Conservation (phyloP, 208 protist genomes). For the Strigomonas culicis region DNA sequence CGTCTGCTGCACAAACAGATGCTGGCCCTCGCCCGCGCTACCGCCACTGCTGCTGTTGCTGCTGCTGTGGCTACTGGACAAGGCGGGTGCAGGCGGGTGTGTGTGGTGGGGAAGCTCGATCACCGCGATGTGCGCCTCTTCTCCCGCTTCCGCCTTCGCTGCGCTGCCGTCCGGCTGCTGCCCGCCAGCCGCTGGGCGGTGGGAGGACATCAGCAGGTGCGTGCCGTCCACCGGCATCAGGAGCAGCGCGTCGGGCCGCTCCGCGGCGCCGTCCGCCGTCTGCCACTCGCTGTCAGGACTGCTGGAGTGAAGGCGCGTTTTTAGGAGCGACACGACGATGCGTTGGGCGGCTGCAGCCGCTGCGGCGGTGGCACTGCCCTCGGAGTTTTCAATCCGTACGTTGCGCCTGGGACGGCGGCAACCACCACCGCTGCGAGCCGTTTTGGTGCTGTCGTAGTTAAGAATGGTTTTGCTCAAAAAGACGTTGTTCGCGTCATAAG, state of each 20-base stretch:
- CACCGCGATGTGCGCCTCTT: background rate
- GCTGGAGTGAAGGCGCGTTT: background rate
- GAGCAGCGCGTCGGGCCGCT: background rate
- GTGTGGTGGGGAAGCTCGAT: background rate
- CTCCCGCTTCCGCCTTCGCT: background rate
- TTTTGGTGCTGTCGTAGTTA: too few species aligned
- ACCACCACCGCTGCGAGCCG: too few species aligned
- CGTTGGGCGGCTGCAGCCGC: background rate
- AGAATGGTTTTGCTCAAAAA: conserved; percentile 3
- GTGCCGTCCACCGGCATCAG: background rate
- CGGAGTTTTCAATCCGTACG: too few species aligned
- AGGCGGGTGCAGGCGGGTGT: background rate
- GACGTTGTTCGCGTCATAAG: background rate
- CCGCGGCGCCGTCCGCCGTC: background rate
- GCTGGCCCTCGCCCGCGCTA: background rate
- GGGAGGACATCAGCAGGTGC: background rate
- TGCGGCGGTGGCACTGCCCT: background rate
- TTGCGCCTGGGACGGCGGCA: too few species aligned
- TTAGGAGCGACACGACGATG: background rate
- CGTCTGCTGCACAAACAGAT: background rate
- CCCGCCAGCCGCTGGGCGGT: too few species aligned
- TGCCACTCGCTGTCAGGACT: background rate
- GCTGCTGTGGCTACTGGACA: background rate
- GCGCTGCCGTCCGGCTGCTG: too few species aligned
- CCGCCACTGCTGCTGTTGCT: background rate